Percentiles rank a stretch among this genome's conserved stretches.
phyloP scores from a whole-genome alignment of 106 monocot genomes.

The Cymbidium sinense region DNA sequence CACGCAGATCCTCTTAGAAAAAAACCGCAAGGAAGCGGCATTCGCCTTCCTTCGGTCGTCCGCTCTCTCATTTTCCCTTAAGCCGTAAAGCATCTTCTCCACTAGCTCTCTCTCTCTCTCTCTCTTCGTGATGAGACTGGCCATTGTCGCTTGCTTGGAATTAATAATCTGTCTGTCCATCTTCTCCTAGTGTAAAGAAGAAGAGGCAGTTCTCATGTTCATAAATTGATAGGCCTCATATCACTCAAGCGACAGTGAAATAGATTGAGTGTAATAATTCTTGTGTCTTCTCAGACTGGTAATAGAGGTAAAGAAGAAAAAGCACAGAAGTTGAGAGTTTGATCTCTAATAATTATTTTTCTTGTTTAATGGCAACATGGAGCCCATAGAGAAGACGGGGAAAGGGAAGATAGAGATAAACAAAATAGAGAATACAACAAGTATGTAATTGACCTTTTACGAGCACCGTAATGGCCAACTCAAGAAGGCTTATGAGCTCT shows the following conservation, averaged over 20 bases:
- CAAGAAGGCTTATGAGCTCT: no score
- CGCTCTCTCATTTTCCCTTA: no score
- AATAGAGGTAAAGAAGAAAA: background rate
- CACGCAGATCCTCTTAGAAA: no score
- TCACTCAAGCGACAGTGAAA: background rate
- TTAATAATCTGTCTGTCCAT: conserved; percentile 6
- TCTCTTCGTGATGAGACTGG: conserved; percentile 11
- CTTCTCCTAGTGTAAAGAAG: background rate
- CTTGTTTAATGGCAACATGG: conserved; percentile 8
- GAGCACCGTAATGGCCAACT: conserved; percentile 46
- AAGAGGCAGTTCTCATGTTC: background rate
- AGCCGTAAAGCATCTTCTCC: conserved; percentile 11
- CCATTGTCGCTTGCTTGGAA: conserved; percentile 5
- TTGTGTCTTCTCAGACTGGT: background rate
- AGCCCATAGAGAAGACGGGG: conserved; percentile 29
- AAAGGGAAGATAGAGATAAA: conserved; percentile 52
- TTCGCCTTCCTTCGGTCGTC: no score
- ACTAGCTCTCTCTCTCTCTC: conserved; percentile 8
- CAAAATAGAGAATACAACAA: conserved; percentile 47
- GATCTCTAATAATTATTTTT: background rate
- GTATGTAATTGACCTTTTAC: conserved; percentile 43
- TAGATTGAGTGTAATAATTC: background rate
- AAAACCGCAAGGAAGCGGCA: no score
- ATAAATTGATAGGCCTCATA: background rate
- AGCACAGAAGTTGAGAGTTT: background rate